phyloP scores from a whole-genome alignment of 768 basidiomycete species.

The Pulveroboletus sp. region DNA sequence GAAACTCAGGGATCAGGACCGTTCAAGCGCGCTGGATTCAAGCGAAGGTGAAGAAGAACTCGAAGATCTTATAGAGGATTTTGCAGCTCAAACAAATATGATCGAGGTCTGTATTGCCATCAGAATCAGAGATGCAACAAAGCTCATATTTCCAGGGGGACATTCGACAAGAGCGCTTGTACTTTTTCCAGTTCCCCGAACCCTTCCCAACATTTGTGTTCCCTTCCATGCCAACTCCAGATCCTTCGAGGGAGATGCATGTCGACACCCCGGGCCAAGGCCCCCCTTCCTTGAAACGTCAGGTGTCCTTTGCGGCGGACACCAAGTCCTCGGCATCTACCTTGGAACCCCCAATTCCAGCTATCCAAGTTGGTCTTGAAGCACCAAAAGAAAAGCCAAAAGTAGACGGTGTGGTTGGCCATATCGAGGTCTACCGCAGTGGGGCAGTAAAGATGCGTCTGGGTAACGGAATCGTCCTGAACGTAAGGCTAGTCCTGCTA shows the following conservation, averaged over 20 bases:
- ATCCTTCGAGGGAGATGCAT: slow-evolving; percentile 29
- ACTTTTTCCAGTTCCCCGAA: slow-evolving; percentile 86
- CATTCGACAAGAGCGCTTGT: slow-evolving; percentile 61
- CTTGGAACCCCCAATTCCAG: slow-evolving; percentile 18
- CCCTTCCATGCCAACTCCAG: slow-evolving; percentile 27
- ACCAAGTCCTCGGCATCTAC: slow-evolving; percentile 44
- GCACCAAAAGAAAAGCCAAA: slow-evolving; percentile 27
- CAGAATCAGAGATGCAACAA: background rate
- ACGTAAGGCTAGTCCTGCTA: slow-evolving; percentile 44
- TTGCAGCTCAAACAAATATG: slow-evolving; percentile 39
- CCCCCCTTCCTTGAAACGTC: slow-evolving; percentile 33
- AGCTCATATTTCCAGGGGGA: slow-evolving; percentile 36
- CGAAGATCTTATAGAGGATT: slow-evolving; percentile 74
- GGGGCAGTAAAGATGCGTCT: slow-evolving; percentile 86
- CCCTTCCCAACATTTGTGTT: slow-evolving; percentile 75
- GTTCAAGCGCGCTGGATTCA: slow-evolving; percentile 60
- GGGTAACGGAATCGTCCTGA: slow-evolving; percentile 73
- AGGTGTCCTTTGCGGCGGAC: slow-evolving; percentile 61
- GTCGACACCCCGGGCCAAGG: slow-evolving; percentile 29
- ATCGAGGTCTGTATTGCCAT: slow-evolving; percentile 34
- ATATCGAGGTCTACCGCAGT: slow-evolving; percentile 78
- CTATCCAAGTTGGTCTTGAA: slow-evolving; percentile 18
- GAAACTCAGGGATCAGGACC: slow-evolving; percentile 35
- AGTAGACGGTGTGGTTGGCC: slow-evolving; percentile 77
- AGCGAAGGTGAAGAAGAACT: slow-evolving; percentile 73